Evolutionary conservation across 495 filamentous ascomycete genomes (phyloP).

Genomic region (Lophiostoma macrostomum): DNA sequence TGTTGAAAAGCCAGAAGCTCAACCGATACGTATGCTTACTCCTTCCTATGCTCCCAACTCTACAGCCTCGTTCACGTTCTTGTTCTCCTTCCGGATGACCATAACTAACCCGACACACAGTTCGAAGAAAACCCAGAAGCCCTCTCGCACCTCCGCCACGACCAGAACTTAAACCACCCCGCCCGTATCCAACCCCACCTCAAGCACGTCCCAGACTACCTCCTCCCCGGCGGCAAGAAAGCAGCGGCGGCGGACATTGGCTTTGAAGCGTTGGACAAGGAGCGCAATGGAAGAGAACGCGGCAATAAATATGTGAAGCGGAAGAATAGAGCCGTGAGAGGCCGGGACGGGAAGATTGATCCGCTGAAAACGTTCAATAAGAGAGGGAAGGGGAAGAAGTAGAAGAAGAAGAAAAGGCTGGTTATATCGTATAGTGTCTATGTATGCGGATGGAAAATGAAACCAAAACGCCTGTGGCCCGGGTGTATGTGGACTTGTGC

Average conservation of each 20-base stretch:
- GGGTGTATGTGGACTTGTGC: too few species aligned
- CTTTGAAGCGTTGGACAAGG: slow-evolving; percentile 74
- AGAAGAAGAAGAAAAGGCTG: too few species aligned
- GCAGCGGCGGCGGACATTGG: slow-evolving; percentile 56
- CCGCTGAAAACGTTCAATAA: slow-evolving; percentile 88
- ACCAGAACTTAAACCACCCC: slow-evolving; percentile 76
- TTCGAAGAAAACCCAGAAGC: slow-evolving; percentile 97
- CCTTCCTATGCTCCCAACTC: not conserved
- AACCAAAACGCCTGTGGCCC: too few species aligned
- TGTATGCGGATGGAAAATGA: too few species aligned
- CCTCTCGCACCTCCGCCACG: slow-evolving; percentile 80
- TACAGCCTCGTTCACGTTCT: too few species aligned
- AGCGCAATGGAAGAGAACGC: slow-evolving; percentile 59
- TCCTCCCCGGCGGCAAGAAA: slow-evolving; percentile 77
- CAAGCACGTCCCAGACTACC: slow-evolving; percentile 92
- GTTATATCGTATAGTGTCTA: too few species aligned
- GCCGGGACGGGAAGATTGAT: slow-evolving; percentile 57
- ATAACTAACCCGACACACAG: slow-evolving; percentile 47
- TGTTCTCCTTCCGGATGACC: not conserved
- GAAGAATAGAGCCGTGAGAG: slow-evolving; percentile 62
- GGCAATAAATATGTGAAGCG: slow-evolving; percentile 67
- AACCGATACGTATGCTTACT: slow-evolving; percentile 52
- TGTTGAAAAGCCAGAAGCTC: slow-evolving; percentile 88
- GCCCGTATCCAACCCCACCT: slow-evolving; percentile 82
- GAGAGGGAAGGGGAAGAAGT: slow-evolving; percentile 35